phyloP scores from a whole-genome alignment of 805 yeast species.

The Cyberlindnera lachancei region DNA sequence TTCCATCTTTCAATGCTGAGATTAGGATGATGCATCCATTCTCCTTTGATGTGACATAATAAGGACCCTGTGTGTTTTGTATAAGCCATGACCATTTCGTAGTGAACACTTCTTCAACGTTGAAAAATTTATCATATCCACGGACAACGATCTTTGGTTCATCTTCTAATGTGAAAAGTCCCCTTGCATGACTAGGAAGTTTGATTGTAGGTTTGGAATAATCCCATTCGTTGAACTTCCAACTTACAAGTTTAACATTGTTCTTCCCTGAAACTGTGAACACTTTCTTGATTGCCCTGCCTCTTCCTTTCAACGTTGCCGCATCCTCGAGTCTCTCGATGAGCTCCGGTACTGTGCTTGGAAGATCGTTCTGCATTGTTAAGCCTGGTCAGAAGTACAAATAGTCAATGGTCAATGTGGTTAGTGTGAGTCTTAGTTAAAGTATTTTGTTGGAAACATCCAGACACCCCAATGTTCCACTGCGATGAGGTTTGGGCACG shows the following conservation, averaged over 20 bases:
- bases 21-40: constrained; percentile 90
- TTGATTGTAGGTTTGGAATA: constrained; percentile 45
- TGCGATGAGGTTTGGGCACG: too few species aligned
- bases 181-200: constrained; percentile 76
- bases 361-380: background rate
- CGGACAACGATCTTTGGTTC: constrained; percentile 51
- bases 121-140: constrained; percentile 95
- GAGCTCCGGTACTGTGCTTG: constrained; percentile 4
- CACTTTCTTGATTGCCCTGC: constrained; percentile 24
- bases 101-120: constrained; percentile 51
- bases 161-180: constrained; percentile 54
- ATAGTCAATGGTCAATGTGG: too few species aligned
- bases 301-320: constrained; percentile 16
- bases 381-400: background rate
- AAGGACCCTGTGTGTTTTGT: constrained; percentile 63
- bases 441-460: too few species aligned
- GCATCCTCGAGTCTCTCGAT: constrained; percentile 12
- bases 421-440: too few species aligned
- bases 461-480: too few species aligned
- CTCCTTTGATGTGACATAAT: constrained; percentile 73
- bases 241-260: constrained; percentile 30
- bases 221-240: constrained; percentile 93
- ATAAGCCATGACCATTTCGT: constrained; percentile 45
- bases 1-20: constrained; percentile 69
- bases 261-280: constrained; percentile 18